Evolutionary conservation across 345 rosid genomes (phyloP).

Genomic region (Barbarea vulgaris): DNA sequence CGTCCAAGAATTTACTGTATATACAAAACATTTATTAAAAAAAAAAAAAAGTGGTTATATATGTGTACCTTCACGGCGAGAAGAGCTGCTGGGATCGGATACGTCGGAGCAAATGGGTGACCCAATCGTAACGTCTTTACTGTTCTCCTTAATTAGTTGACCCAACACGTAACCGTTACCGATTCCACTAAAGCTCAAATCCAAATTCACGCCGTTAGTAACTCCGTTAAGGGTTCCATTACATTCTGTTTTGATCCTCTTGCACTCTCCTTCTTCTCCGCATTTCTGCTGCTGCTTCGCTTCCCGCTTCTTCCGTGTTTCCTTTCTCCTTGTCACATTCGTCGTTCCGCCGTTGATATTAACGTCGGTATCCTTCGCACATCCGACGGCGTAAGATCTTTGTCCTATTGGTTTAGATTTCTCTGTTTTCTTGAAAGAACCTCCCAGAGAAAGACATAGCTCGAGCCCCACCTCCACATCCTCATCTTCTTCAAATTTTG

Average conservation of each 20-base stretch:
- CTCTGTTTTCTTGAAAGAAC: conserved; percentile 46
- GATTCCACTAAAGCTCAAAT: conserved; percentile 8
- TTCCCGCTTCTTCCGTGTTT: conserved; percentile 54
- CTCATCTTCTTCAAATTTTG: conserved; percentile 40
- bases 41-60: not conserved
- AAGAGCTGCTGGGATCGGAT: conserved; percentile 47
- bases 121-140: conserved; percentile 40
- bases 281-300: conserved; percentile 43
- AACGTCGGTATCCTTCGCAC: not conserved
- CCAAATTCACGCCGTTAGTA: conserved; percentile 17
- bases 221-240: conserved; percentile 1
- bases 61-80: conserved; percentile 51
- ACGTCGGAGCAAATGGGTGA: conserved; percentile 48
- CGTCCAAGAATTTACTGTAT: not conserved
- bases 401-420: conserved; percentile 25
- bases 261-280: conserved; percentile 32
- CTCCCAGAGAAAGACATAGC: conserved; percentile 61
- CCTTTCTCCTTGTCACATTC: conserved; percentile 48
- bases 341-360: not conserved
- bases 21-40: not conserved
- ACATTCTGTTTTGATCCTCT: conserved; percentile 34
- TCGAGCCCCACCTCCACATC: conserved; percentile 60
- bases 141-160: conserved; percentile 30
- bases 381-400: not conserved
- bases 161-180: conserved; percentile 38